Conservation (phyloP, 31 red algal genomes). For the Porphyra umbilicalis region DNA sequence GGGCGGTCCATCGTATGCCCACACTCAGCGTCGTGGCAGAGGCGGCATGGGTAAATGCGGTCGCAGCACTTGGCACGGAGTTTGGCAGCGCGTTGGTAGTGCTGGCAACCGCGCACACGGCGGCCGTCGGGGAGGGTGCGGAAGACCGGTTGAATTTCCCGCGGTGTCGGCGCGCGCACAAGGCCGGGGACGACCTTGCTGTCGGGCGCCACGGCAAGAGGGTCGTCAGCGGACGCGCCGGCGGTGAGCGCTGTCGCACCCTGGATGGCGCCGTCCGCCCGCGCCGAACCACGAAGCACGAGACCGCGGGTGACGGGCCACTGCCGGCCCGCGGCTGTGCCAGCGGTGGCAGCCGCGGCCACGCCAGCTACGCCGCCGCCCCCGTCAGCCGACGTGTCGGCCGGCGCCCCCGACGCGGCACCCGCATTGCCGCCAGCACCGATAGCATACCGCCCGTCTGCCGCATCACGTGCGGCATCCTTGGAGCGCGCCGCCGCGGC, state of each 20-base stretch:
- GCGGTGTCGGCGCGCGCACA: neutral
- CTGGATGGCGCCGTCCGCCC: neutral
- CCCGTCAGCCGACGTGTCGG: neutral
- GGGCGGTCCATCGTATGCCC: conserved; percentile 88
- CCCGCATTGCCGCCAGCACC: neutral
- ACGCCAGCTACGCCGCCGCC: neutral
- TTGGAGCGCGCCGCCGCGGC: conserved; percentile 1
- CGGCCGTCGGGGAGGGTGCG: conserved; percentile 28
- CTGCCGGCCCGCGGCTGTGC: neutral
- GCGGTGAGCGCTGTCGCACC: neutral
- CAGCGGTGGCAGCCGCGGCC: neutral
- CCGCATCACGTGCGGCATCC: conserved; percentile 9
- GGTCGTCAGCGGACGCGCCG: neutral
- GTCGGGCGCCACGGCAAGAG: neutral
- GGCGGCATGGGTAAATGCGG: conserved; percentile 75
- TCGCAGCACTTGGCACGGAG: conserved; percentile 68
- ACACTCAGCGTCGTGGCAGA: conserved; percentile 84
- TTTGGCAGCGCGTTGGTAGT: conserved; percentile 78
- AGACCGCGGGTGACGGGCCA: neutral
- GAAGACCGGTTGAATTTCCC: conserved; percentile 25
- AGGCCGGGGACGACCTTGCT: neutral
- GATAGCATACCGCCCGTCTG: conserved; percentile 2
- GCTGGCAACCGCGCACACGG: conserved; percentile 70
- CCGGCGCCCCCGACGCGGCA: neutral
- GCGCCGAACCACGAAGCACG: too few relatives aligned